Base-by-base conservation (phyloP, 495 filamentous ascomycete species). In the Xylaria curta region DNA sequence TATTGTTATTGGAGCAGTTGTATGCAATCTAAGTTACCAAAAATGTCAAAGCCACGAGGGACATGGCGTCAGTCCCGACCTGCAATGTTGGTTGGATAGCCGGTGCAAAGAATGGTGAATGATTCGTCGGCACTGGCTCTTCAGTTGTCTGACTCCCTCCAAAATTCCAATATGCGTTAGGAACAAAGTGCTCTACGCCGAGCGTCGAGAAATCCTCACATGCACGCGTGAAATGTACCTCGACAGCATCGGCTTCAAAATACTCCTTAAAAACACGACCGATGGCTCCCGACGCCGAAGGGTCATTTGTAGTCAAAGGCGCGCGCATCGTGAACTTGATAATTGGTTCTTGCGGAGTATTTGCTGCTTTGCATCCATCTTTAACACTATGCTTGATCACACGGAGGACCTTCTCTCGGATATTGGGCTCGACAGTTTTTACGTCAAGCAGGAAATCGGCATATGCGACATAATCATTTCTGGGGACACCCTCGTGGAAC, bases 101-200 rank as follows among this genome's bases (percentile, higher is more conserved):
- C 24, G 89, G 90, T 53, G 86, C 86, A 81, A 91, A 92, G 70
- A 83, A 85, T 2, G 84, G 81, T 64, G 85, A 89, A 76, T 92
- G 90, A 70, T 91, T 91, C 44, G 81, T 82, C 0, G 87, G 84
- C 44, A 88, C 73, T 53, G 81, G 68, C 46, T 82, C 68, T 19
- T 84, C 66, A 31, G 73, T 84, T n/a, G 80, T 60, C 53, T 90
- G 86, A 1, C 75, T 79, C 0, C 31, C 58, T 60, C 58, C 31
- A 15, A 60, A 36, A 19, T 33, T 60, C 26, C 47, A 51, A 1
- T 51, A 51, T 24, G 47, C n/a, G 5, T 51, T 21, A 21, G 47
- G 47, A 7, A 51, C 8, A 51, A n/a, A 51, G 47, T 51, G 19
- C 2, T 21, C 9, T 21, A 19, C 19, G 19, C 47, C 6, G 8